These are phyloP conservation scores for Trichoderma arundinaceum DNA, from an alignment of 2,329 filamentous ascomycete genomes.

Conservation along the genomic window DNA sequence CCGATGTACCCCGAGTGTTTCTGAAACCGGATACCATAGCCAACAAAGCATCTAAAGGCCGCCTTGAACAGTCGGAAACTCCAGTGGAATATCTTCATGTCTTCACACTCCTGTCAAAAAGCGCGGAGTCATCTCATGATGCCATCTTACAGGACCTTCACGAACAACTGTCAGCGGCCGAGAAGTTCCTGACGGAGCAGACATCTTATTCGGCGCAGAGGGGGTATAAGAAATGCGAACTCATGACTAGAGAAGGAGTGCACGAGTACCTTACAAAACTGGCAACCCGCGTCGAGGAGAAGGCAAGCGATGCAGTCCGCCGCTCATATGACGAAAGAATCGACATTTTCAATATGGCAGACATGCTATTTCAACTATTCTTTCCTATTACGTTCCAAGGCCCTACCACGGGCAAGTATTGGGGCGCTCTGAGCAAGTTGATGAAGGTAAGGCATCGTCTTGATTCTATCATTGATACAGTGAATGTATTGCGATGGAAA, in stretches of 20 bases:
- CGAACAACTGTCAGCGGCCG: constrained; percentile 36
- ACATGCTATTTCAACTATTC: constrained; percentile 51
- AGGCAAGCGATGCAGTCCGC: constrained; percentile 36
- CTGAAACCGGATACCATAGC: constrained; percentile 11
- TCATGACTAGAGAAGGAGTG: constrained; percentile 37
- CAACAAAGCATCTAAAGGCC: background rate
- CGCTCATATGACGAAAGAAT: constrained; percentile 43
- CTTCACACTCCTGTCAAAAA: constrained; percentile 34
- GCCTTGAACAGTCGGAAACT: background rate
- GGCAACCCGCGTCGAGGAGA: constrained; percentile 36
- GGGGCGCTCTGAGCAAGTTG: constrained; percentile 48
- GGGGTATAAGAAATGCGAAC: constrained; percentile 40
- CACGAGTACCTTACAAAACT: constrained; percentile 38
- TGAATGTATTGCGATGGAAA: no score
- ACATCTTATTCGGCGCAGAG: constrained; percentile 39
- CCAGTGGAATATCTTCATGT: constrained; percentile 35
- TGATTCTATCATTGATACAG: background rate
- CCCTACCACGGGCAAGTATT: constrained; percentile 50
- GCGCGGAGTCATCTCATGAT: constrained; percentile 17
- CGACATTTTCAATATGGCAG: constrained; percentile 50
- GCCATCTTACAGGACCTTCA: constrained; percentile 5
- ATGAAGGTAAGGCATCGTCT: constrained; percentile 39
- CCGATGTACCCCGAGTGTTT: constrained; percentile 7
- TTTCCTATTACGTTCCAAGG: constrained; percentile 46
- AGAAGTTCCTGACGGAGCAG: constrained; percentile 40